A percentile compares a stretch with the other conserved stretches of the same genome.
These are phyloP conservation scores for Calocybe gambosa DNA, from an alignment of 1,284 basidiomycete species.

Conservation along the genomic window DNA sequence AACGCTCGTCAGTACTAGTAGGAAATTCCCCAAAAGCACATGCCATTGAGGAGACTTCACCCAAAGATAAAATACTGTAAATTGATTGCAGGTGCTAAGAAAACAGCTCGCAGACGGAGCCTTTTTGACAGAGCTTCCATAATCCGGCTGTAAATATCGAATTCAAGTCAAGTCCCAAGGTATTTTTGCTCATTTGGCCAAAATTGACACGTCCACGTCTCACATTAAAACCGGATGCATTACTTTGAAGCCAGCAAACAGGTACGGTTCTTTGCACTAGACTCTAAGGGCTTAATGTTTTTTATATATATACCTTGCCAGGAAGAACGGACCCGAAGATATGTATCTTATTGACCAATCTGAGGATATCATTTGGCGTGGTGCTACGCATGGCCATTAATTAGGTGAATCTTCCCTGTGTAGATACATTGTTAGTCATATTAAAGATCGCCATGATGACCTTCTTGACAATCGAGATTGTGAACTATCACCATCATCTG, in stretches of 20 bases:
- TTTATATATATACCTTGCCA: background rate
- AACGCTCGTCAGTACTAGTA: background rate
- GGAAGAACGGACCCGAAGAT: background rate
- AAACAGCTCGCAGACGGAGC: too few relatives aligned
- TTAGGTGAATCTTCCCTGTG: background rate
- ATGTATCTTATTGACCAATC: background rate
- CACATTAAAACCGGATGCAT: background rate
- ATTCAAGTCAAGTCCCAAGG: too few relatives aligned
- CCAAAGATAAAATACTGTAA: too few relatives aligned
- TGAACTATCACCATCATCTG: background rate
- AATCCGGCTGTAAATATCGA: too few relatives aligned
- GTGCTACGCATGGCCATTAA: too few relatives aligned
- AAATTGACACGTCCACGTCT: background rate
- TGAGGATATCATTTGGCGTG: background rate
- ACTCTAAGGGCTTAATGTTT: too few relatives aligned
- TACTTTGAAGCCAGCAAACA: background rate
- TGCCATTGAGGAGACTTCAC: background rate
- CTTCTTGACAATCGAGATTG: conserved; percentile 2
- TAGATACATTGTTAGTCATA: background rate
- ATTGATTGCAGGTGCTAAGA: too few relatives aligned
- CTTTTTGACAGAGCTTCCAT: too few relatives aligned
- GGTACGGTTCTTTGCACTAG: too few relatives aligned
- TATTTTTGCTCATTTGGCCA: background rate
- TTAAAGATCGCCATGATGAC: background rate
- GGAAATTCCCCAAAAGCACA: background rate